Conservation (phyloP, 2,329 filamentous ascomycete species). For the Hortaea sp. region DNA sequence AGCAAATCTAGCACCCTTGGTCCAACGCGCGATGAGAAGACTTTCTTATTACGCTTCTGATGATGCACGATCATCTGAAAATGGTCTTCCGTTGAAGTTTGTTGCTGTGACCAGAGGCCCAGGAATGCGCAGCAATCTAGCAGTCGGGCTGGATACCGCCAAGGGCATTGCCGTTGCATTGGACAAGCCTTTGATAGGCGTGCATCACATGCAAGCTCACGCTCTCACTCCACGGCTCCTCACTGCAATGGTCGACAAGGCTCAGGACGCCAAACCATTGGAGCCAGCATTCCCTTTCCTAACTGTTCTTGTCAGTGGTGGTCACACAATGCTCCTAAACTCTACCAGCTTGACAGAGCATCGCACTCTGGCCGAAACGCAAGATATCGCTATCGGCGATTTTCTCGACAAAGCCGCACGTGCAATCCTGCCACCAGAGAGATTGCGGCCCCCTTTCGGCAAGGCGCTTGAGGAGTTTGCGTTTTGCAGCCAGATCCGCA, state of each 20-base stretch:
- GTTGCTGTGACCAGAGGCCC: conserved; percentile 85
- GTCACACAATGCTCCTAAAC: conserved; percentile 78
- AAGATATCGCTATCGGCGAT: conserved; percentile 83
- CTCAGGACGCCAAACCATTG: not conserved
- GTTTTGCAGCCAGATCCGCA: conserved; percentile 39
- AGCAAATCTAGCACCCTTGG: conserved; percentile 55
- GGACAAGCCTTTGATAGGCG: conserved; percentile 70
- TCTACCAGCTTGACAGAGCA: conserved; percentile 61
- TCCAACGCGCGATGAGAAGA: conserved; percentile 45
- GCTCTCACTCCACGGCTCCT: conserved; percentile 74
- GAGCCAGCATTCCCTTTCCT: conserved; percentile 69
- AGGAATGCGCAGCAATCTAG: conserved; percentile 72
- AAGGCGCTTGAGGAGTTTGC: conserved; percentile 69
- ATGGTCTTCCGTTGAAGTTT: conserved; percentile 56
- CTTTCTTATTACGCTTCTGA: conserved; percentile 2
- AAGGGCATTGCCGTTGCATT: conserved; percentile 81
- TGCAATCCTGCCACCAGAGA: conserved; percentile 54
- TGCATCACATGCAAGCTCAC: conserved; percentile 97
- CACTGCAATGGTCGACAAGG: conserved; percentile 3
- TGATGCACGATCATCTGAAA: not conserved
- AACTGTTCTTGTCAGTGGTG: conserved; percentile 80
- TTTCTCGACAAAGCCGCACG: conserved; percentile 81
- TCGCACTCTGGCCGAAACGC: conserved; percentile 58
- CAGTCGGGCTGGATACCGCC: conserved; percentile 68
- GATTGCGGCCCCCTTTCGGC: conserved; percentile 68